Evolutionary conservation across 2,329 filamentous ascomycete genomes (phyloP), one percentile per base, ranked within the genome.

Genomic region (Dactylellina cionopaga): DNA sequence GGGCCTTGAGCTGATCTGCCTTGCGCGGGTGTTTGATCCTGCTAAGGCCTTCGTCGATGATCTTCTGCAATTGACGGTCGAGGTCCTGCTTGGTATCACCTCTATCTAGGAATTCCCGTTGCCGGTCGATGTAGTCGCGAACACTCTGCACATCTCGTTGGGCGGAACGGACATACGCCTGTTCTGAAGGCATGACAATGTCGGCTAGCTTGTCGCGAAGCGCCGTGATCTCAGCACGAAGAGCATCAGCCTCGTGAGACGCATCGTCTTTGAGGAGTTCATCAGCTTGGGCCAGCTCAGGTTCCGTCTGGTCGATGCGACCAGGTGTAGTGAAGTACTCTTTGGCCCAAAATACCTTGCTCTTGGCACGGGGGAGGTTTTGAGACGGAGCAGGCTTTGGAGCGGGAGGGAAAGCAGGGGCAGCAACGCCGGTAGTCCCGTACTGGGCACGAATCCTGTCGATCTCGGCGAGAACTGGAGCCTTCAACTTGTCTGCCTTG

Each of bases 321-420:
- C 59, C 46, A 17, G 59, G 59, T 5, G 59, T 63, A 46, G 31
- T 54, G 27, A 63, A 63, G 35, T 63, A 63, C 9, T 63, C 59
- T 22, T 46, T 54, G n/a, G 59, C 59, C 59, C 59, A 63, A 37
- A 44, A 63, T 2, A 63, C 47, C 31, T 63, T 63, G 27, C 17
- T 63, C 25, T 54, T 63, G 9, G 59, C 59, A 24, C 17, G 33
- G 19, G 5, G 11, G 11, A 52, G 54, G 37, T 54, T 39, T 39
- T 43, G 35, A 15, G 46, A 31, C 5, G 33, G 59, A 6, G 43
- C 11, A 47, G 39, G 27, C 17, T 37, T 60, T 52, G 33, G 11
- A 5, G 37, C 24, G 13, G 46, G 24, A 17, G 46, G 43, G 3
- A 25, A 27, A 27, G 13, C 22, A 24, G 59, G 24, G 19, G 47